Evolutionary conservation across 495 filamentous ascomycete species (phyloP).

Genomic region (Melanomma pulvis-pyrius): DNA sequence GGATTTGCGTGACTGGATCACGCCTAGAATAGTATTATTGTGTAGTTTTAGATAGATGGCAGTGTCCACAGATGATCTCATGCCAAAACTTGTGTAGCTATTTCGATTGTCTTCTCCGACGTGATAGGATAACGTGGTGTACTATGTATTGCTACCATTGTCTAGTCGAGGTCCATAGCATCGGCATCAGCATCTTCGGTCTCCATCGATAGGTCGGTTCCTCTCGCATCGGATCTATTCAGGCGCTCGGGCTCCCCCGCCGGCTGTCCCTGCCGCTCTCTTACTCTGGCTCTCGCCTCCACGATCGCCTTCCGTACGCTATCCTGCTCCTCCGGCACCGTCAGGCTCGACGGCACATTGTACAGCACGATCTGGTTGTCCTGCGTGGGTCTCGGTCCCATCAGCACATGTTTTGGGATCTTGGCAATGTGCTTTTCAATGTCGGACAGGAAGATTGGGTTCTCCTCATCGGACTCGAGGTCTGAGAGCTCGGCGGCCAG

Average conservation of each 20-base stretch:
- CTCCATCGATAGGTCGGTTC: slow-evolving; percentile 18
- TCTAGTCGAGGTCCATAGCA: slow-evolving; percentile 73
- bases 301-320: slow-evolving; percentile 84
- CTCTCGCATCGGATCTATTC: slow-evolving; percentile 26
- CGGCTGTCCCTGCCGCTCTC: slow-evolving; percentile 51
- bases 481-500: slow-evolving; percentile 84
- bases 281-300: slow-evolving; percentile 71
- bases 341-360: slow-evolving; percentile 72
- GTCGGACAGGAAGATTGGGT: slow-evolving; percentile 77
- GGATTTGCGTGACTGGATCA: slow-evolving; percentile 14
- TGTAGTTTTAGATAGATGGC: slow-evolving; percentile 8
- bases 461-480: slow-evolving; percentile 52
- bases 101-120: neutral
- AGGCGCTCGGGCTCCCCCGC: slow-evolving; percentile 11
- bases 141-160: no score
- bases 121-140: neutral
- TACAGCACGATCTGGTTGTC: slow-evolving; percentile 81
- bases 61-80: slow-evolving; percentile 4
- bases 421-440: slow-evolving; percentile 76
- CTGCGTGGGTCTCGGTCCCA: slow-evolving; percentile 46
- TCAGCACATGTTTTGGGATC: slow-evolving; percentile 68
- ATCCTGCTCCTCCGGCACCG: slow-evolving; percentile 75
- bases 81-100: neutral
- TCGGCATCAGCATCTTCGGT: slow-evolving; percentile 54
- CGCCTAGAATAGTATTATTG: neutral